Evolutionary conservation across 1,284 basidiomycete genomes (phyloP).

Genomic region (Phenoliferia sp.): DNA sequence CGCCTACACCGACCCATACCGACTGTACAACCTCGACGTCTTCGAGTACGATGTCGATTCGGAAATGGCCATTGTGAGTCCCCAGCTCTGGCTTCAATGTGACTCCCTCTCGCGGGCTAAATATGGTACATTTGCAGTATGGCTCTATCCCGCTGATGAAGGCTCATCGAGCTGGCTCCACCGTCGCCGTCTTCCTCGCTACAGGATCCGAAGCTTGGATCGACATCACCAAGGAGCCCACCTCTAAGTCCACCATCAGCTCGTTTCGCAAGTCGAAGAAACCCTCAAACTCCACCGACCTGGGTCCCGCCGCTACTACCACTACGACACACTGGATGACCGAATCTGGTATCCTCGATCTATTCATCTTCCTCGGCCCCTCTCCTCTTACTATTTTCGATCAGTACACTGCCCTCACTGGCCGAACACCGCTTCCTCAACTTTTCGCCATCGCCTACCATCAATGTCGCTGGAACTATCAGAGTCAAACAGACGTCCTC

Average conservation of each 20-base stretch:
- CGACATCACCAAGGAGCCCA: conserved; percentile 65
- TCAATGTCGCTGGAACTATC: conserved; percentile 98
- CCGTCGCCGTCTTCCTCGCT: conserved; percentile 87
- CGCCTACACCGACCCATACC: conserved; percentile 82
- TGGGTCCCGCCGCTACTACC: conserved; percentile 41
- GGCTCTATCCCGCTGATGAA: conserved; percentile 90
- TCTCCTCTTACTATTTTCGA: conserved; percentile 72
- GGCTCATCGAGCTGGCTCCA: conserved; percentile 72
- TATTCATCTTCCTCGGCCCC: conserved; percentile 89
- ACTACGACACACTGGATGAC: conserved; percentile 93
- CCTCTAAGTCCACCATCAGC: conserved; percentile 44
- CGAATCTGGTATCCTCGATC: conserved; percentile 90
- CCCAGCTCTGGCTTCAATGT: neutral
- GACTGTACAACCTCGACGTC: conserved; percentile 93
- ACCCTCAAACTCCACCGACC: conserved; percentile 2
- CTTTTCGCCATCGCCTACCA: conserved; percentile 92
- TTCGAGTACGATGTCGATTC: conserved; percentile 94
- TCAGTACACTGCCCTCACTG: conserved; percentile 81
- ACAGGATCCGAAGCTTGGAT: conserved; percentile 93
- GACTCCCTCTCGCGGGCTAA: neutral
- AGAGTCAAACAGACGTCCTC: conserved; percentile 82
- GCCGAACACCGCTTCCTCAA: conserved; percentile 78
- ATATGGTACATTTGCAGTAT: no score
- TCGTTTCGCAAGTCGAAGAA: conserved; percentile 26
- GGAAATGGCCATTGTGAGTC: conserved; percentile 65